phyloP scores from a whole-genome alignment of 768 basidiomycete genomes.

The Leccinum subgranulosum region DNA sequence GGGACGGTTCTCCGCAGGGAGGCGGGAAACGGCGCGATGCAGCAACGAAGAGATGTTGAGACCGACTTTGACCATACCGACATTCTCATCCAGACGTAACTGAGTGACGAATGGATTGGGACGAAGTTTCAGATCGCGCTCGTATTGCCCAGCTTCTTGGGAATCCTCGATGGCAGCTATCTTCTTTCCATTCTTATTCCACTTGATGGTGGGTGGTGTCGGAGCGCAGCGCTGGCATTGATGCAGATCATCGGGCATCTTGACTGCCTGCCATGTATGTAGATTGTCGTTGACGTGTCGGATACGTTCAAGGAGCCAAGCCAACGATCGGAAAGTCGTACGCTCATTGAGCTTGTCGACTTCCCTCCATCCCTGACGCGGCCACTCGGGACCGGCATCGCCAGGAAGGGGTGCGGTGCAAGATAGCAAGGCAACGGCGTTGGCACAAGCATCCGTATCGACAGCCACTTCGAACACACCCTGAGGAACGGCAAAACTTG shows the following conservation, averaged over 20 bases:
- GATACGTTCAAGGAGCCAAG: constrained; percentile 86
- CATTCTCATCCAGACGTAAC: constrained; percentile 59
- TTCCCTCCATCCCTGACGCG: constrained; percentile 66
- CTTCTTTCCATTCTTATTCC: constrained; percentile 60
- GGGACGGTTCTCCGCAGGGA: constrained; percentile 56
- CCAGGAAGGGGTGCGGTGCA: constrained; percentile 70
- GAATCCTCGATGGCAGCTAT: constrained; percentile 78
- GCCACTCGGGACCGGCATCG: constrained; percentile 79
- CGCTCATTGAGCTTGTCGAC: constrained; percentile 88
- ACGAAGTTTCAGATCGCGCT: constrained; percentile 81
- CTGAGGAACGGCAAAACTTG: constrained; percentile 64
- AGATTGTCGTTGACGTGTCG: constrained; percentile 68
- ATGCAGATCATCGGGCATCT: constrained; percentile 41
- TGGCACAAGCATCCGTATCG: constrained; percentile 61
- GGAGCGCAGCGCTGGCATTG: constrained; percentile 85
- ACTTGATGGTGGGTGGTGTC: constrained; percentile 66
- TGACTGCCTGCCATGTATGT: constrained; percentile 62
- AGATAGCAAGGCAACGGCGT: constrained; percentile 75
- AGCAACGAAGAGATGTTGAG: constrained; percentile 84
- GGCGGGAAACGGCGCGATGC: constrained; percentile 79
- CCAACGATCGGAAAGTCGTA: constrained; percentile 70
- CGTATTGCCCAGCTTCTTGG: constrained; percentile 83
- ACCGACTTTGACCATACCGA: constrained; percentile 77
- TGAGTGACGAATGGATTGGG: constrained; percentile 88
- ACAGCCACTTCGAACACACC: constrained; percentile 48